phyloP scores from a whole-genome alignment of 345 rosid species.

The Syzygium grande region DNA sequence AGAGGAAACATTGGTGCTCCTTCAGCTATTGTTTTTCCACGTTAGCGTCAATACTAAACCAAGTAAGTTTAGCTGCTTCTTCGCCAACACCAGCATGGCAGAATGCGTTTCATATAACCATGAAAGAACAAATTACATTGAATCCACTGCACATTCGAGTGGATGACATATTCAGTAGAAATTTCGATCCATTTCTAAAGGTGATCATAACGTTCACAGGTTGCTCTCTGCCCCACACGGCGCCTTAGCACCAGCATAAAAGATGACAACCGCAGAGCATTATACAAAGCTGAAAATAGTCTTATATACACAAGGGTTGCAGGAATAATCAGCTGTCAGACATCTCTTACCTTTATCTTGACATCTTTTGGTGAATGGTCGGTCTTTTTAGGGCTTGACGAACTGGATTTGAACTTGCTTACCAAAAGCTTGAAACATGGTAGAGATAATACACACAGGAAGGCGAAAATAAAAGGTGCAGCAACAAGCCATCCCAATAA shows the following conservation, averaged over 20 bases:
- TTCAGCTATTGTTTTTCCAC: background rate
- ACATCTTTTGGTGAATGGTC: slow-evolving; percentile 18
- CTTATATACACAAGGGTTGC: background rate
- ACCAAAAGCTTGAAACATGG: slow-evolving; percentile 57
- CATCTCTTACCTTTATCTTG: slow-evolving; percentile 55
- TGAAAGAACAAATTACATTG: background rate
- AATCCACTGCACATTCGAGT: background rate
- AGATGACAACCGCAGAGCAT: background rate
- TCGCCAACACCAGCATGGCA: background rate
- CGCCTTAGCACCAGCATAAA: background rate
- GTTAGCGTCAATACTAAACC: background rate
- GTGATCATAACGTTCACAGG: background rate
- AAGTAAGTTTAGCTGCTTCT: background rate
- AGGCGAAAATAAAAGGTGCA: slow-evolving; percentile 39
- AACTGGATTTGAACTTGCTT: slow-evolving; percentile 31
- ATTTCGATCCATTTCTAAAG: background rate
- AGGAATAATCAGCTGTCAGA: slow-evolving; percentile 11
- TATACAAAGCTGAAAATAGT: slow-evolving; percentile 1
- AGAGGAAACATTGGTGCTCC: background rate
- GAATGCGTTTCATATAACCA: background rate
- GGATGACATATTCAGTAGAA: background rate
- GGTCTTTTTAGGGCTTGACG: slow-evolving; percentile 36
- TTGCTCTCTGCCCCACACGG: background rate
- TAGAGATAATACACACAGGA: slow-evolving; percentile 32
- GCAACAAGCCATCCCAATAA: slow-evolving; percentile 69